Conservation (phyloP, 805 yeast genomes). For the Myxozyma neotropica region DNA sequence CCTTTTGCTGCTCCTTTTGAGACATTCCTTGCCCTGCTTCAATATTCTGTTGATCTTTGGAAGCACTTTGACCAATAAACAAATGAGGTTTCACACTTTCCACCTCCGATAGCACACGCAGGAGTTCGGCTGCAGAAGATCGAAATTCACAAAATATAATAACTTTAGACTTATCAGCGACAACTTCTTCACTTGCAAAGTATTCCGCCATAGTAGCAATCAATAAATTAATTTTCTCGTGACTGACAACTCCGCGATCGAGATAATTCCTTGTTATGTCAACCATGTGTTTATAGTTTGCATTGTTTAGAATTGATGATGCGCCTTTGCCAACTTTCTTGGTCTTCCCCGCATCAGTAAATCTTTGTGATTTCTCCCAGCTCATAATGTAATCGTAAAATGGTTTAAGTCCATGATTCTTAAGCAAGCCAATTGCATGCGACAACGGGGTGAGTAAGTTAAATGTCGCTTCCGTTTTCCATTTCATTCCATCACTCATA, state of each 20-base stretch:
- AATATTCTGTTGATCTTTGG: conserved; percentile 38
- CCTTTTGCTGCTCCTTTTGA: conserved; percentile 81
- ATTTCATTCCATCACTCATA: not conserved
- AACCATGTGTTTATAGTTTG: conserved; percentile 41
- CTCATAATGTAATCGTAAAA: conserved; percentile 66
- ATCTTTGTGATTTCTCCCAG: conserved; percentile 2
- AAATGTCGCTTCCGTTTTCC: conserved; percentile 41
- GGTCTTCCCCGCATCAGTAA: not conserved
- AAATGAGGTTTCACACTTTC: conserved; percentile 66
- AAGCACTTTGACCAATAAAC: conserved; percentile 85
- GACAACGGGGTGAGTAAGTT: conserved; percentile 72
- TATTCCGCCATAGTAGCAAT: conserved; percentile 21
- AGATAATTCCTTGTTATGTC: conserved; percentile 50
- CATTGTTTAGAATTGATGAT: not conserved
- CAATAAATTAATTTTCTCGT: conserved; percentile 57
- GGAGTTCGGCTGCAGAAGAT: conserved; percentile 87
- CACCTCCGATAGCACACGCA: conserved; percentile 52
- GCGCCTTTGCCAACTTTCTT: conserved; percentile 22
- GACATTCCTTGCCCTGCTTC: conserved; percentile 84
- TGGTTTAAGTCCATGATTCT: conserved; percentile 78
- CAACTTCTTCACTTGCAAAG: conserved; percentile 40
- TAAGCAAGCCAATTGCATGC: conserved; percentile 52
- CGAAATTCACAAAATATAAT: conserved; percentile 88
- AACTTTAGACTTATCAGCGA: conserved; percentile 59
- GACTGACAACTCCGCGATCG: conserved; percentile 52